These are phyloP conservation scores for Solanum habrochaites DNA, from an alignment of 257 asterid genomes.

Conservation along the genomic window DNA sequence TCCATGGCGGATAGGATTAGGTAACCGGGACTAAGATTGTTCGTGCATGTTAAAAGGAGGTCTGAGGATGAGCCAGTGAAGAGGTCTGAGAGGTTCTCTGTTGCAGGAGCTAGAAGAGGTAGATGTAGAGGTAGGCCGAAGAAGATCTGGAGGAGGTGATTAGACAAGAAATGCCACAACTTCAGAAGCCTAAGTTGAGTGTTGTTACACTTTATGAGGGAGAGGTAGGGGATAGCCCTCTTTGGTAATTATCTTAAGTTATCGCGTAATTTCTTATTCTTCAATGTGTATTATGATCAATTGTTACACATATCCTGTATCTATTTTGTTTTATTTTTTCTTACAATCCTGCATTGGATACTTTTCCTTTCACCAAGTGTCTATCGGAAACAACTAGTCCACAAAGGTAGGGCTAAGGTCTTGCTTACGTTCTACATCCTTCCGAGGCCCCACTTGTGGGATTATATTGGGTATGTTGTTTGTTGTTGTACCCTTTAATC, in stretches of 20 bases:
- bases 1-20: neutral
- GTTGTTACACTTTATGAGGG: neutral
- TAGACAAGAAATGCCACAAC: neutral
- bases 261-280: neutral
- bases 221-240: neutral
- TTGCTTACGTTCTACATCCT: neutral
- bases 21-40: neutral
- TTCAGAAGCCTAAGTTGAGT: neutral
- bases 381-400: neutral
- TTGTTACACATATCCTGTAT: accelerated
- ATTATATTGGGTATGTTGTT: neutral
- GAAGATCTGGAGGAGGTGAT: neutral
- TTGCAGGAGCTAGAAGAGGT: no score
- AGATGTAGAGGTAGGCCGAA: neutral
- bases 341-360: neutral
- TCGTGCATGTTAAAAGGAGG: neutral
- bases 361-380: neutral
- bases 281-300: neutral
- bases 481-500: neutral
- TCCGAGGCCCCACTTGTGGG: neutral
- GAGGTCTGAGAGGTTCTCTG: neutral
- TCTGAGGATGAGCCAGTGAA: neutral
- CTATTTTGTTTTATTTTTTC: neutral
- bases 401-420: neutral
- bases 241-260: neutral